Evolutionary conservation across 768 basidiomycete genomes (phyloP), one percentile per base, ranked within the genome.

Genomic region (Mycena filopes): DNA sequence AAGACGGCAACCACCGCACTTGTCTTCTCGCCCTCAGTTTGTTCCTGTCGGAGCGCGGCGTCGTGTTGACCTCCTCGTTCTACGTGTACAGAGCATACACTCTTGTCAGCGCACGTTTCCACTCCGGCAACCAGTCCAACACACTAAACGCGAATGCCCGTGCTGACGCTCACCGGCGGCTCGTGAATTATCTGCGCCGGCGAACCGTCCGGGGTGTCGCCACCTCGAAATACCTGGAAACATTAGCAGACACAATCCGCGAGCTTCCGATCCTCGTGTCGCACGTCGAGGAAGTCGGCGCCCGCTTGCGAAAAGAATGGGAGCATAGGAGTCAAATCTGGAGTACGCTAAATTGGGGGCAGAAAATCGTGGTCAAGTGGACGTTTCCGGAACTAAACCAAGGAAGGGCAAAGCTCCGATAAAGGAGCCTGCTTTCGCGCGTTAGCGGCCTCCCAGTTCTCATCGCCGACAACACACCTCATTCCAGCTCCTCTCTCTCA

Each of bases 81-180:
- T 33, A 42, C 46, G 51, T 58, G 12, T 63, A 69, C 47, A 47
- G 64, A 25, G 68, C 68, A 16, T 63, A 66, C 61, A 66, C 68
- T 8, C 50, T 63, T 18, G 28, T 60, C 28, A 63, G 65, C 21
- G 65, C 68, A 6, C 60, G 68, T 13, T 69, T 69, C 43, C 68
- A 66, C 28, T 65, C 53, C 45, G 61, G 61, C n/a, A 69, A 69
- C 53, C 60, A 69, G 54, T 66, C 65, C 25, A 70, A 63, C 49
- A 29, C 50, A 16, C 59, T 66, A 15, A 38, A 57, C 43, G 33
- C 38, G 26, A 58, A 26, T 20, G 68, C 65, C 42, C 59, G 40
- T 20, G 58, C 26, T 16, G 29, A 63, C 43, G 62, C 65, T 28
- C 53, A 31, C 21, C 20, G 15, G 16, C 60, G 50, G 12, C 29